Base-by-base conservation (phyloP, 2,329 filamentous ascomycete species). In the Cercospora canescens region DNA sequence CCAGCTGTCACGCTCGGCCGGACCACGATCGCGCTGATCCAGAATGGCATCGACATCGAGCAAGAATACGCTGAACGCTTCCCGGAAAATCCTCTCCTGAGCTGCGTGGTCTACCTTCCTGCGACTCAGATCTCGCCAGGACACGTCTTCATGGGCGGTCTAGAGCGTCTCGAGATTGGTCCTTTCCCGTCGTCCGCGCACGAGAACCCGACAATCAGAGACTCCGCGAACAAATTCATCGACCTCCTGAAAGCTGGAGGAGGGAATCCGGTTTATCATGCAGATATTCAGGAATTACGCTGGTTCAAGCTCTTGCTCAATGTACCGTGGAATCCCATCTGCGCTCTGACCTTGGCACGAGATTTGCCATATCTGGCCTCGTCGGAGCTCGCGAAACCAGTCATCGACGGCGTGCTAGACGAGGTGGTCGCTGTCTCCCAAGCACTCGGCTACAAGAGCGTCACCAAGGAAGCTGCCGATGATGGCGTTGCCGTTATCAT, bases 231-330 rank as follows among this genome's bases (percentile, higher is more conserved):
- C 3, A 45, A 56, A 11, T 18, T 63, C 0, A 37, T 58, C 21
- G 54, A 58, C 6, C 35, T 65, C 0, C 55, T 87, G 8, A 66
- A 72, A 21, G 58, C 76, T 3, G 81, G 80, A 7, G 81, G 84
- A 7, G 83, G 79, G 3, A 81, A 82, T 2, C 81, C 83, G 54
- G 71, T 81, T n/a, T 76, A 85, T 5, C 80, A 84, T 39, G 79
- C 82, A 4, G 81, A 89, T 67, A 81, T 90, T 8, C 86, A 89
- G 68, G 73, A 81, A 0, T 81, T 84, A 60, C 81, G 87, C 7
- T 89, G 87, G 87, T 80, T 81, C 60, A 90, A 89, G 74, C 80
- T 89, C 0, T 77, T 89, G 0, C 79, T 87, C 75, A 89, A 89
- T 71, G 86, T 83, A 1, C 81, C 85, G 0, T 89, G 86, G 84